Conservation (phyloP, 179 eudicot genomes). For the Beta lomatogona region DNA sequence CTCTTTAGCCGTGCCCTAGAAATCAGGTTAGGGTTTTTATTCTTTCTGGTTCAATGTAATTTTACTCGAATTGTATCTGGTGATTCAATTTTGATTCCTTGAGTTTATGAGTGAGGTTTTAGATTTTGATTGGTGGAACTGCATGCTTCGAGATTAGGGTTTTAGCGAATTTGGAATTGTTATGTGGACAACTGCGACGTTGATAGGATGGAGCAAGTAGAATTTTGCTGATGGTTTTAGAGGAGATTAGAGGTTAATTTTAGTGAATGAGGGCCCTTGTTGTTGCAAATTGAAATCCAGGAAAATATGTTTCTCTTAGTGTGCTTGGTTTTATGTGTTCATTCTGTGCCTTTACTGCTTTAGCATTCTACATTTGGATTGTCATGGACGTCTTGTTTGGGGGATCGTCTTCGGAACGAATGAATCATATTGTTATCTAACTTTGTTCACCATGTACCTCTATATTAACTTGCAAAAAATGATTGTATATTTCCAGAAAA, state of each 20-base stretch:
- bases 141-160: constrained; percentile 20
- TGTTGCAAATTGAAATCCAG: background rate
- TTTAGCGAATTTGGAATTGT: constrained; percentile 8
- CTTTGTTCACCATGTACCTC: no score
- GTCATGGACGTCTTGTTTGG: no score
- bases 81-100: no score
- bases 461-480: no score
- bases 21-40: constrained; percentile 57
- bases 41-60: background rate
- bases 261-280: background rate
- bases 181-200: background rate
- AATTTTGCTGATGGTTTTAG: background rate
- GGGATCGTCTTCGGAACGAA: no score
- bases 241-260: no score
- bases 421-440: no score
- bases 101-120: background rate
- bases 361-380: background rate
- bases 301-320: background rate
- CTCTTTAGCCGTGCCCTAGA: constrained; percentile 93
- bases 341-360: background rate
- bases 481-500: no score
- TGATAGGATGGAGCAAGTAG: background rate
- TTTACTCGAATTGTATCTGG: background rate
- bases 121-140: background rate
- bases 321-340: background rate